These are phyloP conservation scores for Cadophora luteo-olivacea DNA, from an alignment of 2,329 filamentous ascomycete species.

Conservation along the genomic window DNA sequence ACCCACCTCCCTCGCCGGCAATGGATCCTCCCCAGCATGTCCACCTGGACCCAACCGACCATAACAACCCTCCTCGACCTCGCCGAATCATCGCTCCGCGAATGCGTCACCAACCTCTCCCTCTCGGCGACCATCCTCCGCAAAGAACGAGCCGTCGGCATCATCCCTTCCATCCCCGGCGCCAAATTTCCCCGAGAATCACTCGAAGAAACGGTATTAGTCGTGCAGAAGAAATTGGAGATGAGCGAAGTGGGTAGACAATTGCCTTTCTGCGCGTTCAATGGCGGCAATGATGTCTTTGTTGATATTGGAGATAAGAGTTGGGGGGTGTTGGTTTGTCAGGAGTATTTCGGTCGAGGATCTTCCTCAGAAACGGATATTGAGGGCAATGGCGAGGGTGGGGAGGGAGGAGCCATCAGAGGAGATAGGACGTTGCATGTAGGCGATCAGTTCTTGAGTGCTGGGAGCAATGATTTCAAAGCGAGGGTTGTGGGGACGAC, in stretches of 20 bases:
- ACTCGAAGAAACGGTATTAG: slow-evolving; percentile 93
- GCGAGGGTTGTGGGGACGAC: slow-evolving; percentile 90
- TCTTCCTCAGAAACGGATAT: not conserved
- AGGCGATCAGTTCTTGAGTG: slow-evolving; percentile 95
- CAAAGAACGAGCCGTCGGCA: slow-evolving; percentile 86
- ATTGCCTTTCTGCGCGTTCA: slow-evolving; percentile 96
- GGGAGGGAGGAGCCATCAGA: slow-evolving; percentile 54
- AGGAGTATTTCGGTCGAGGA: slow-evolving; percentile 77
- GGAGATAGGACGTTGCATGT: slow-evolving; percentile 88
- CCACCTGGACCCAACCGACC: slow-evolving; percentile 75
- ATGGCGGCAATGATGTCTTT: slow-evolving; percentile 96
- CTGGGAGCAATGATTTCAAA: slow-evolving; percentile 97
- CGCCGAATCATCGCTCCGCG: slow-evolving; percentile 81
- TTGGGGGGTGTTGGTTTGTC: slow-evolving; percentile 92
- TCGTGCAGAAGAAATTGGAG: slow-evolving; percentile 92
- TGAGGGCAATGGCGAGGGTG: slow-evolving; percentile 56
- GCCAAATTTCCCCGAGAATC: slow-evolving; percentile 82
- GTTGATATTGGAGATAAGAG: slow-evolving; percentile 98
- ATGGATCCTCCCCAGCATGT: slow-evolving; percentile 83
- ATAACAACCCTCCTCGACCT: slow-evolving; percentile 85
- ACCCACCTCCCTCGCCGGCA: slow-evolving; percentile 67
- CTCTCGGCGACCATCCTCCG: slow-evolving; percentile 82
- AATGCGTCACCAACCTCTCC: slow-evolving; percentile 80
- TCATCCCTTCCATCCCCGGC: slow-evolving; percentile 68
- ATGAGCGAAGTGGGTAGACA: slow-evolving; percentile 70